A percentile compares a stretch with the other conserved stretches of the same genome.
phyloP scores from a whole-genome alignment of 768 basidiomycete genomes.

The Sarcomyxa edulis region DNA sequence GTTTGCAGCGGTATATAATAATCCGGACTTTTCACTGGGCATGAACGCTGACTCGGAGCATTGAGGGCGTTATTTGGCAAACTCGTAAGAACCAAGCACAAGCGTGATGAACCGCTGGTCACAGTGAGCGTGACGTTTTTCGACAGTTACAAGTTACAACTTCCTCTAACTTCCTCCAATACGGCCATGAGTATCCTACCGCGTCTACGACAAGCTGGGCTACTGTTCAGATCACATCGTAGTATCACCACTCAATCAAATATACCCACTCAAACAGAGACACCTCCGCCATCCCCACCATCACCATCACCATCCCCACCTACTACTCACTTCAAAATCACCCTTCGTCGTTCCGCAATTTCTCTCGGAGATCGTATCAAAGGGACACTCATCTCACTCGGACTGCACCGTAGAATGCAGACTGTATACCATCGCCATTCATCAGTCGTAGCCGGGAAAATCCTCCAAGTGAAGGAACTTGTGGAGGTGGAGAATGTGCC shows the following conservation, averaged over 20 bases:
- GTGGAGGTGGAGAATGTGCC: conserved; percentile 86
- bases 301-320: conserved; percentile 13
- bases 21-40: conserved; percentile 5
- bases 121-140: no score
- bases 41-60: no score
- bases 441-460: conserved; percentile 78
- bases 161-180: no score
- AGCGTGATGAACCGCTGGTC: no score
- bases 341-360: conserved; percentile 82
- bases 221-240: no score
- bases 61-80: no score
- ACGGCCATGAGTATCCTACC: no score
- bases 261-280: no score
- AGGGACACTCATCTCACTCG: conserved; percentile 76
- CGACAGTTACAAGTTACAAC: no score
- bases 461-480: conserved; percentile 84
- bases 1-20: conserved; percentile 1
- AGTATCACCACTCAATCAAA: no score
- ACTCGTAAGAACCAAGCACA: no score
- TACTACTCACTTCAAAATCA: conserved; percentile 83
- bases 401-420: conserved; percentile 77
- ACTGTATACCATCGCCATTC: conserved; percentile 78
- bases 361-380: conserved; percentile 68
- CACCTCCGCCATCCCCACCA: not conserved
- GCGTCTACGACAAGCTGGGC: no score